Evolutionary conservation across 1,139 yeast species (phyloP).

Genomic region (Nadsonia starkeyi-henricii): DNA sequence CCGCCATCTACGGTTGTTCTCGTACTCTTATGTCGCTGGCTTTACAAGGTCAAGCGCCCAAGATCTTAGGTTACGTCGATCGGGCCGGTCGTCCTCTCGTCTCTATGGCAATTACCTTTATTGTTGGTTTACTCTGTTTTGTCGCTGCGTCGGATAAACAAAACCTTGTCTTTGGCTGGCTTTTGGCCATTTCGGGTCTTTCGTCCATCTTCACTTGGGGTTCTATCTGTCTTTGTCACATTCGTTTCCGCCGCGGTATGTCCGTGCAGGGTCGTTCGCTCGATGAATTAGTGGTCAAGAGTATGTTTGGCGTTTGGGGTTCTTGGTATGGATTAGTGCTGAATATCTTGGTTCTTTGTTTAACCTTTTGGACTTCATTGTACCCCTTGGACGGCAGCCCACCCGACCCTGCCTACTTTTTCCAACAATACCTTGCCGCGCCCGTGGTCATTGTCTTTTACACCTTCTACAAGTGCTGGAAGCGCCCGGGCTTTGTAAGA

Average conservation of each 20-base stretch:
- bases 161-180: slow-evolving; percentile 62
- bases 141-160: slow-evolving; percentile 53
- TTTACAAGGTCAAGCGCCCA: slow-evolving; percentile 70
- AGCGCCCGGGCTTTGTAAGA: slow-evolving; percentile 30
- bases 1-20: slow-evolving; percentile 66
- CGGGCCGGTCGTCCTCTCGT: slow-evolving; percentile 60
- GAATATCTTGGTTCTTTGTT: slow-evolving; percentile 52
- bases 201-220: slow-evolving; percentile 80
- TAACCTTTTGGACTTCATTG: slow-evolving; percentile 73
- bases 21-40: slow-evolving; percentile 75
- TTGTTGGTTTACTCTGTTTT: slow-evolving; percentile 56
- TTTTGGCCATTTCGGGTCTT: slow-evolving; percentile 70
- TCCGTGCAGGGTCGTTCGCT: slow-evolving; percentile 46
- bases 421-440: slow-evolving; percentile 40
- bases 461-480: slow-evolving; percentile 37
- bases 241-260: slow-evolving; percentile 70
- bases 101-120: slow-evolving; percentile 43
- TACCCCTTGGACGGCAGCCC: slow-evolving; percentile 43
- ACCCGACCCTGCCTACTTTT: slow-evolving; percentile 33
- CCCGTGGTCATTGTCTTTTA: slow-evolving; percentile 38
- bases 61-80: slow-evolving; percentile 57
- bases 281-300: slow-evolving; percentile 52
- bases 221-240: slow-evolving; percentile 59
- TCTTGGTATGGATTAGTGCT: slow-evolving; percentile 50
- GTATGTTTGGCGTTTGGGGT: slow-evolving; percentile 60